Base-by-base conservation (phyloP, 2,329 filamentous ascomycete genomes). In the Fusarium stilboides region DNA sequence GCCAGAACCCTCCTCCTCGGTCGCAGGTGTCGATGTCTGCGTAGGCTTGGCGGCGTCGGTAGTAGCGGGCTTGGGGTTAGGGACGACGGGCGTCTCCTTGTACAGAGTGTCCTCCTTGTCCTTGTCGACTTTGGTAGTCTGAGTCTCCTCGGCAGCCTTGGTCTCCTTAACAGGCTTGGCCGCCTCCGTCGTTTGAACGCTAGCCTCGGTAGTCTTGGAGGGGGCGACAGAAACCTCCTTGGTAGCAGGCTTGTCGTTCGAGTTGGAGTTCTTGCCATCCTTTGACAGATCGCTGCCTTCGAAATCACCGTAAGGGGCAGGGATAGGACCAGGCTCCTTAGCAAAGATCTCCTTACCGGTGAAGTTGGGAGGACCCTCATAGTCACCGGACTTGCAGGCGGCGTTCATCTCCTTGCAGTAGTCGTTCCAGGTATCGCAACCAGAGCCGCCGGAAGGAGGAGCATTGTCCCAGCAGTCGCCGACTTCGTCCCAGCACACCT, bases 391-490 rank as follows among this genome's bases (percentile, higher is more conserved):
- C n/a, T 75, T 66, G 71, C 87, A 89, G 5, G 74, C 78, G 9
- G 75, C 69, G 71, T 84, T 79, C 53, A 88, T 80, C 4, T 66
- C 77, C 36, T 78, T 77, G 80, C 92, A 94, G 80, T 90, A 91
- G 14, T 78, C 75, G 73, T 88, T 85, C 88, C 88, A 93, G 34
- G 85, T 79, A 47, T 84, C 78, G 79, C 92, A 94, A 68, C 87
- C 86, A 2, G 78, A 79, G 65, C 80, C 79, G 2, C 91, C 91
- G 3, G 88, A 89, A 2, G 89, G 86, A 14, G 86, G 87, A 4
- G 87, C 84, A 8, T 79, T 77, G 44, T 82, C 77, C 79, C 87
- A 93, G 82, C 92, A 94, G n/a, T 70, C 75, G 4, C 84, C 78
- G 31, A 80, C 79, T 80, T 93, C 89, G 26, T 78, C 75, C 82